Evolutionary conservation across 179 eudicot species (phyloP).

Genomic region (Beta corolliflora): DNA sequence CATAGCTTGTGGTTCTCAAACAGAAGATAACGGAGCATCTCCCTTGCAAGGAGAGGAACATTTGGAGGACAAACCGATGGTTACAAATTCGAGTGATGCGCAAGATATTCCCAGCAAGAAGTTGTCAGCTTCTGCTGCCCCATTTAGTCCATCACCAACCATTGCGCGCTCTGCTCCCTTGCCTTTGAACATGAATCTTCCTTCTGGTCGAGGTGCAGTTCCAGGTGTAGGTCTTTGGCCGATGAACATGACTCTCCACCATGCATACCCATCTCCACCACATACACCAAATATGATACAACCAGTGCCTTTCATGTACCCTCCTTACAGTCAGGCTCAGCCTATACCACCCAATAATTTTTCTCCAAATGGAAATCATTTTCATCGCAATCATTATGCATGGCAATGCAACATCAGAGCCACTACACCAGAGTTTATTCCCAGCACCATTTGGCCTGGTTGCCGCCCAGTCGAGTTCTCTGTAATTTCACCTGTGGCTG

Average conservation of each 20-base stretch:
- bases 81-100: conserved; percentile 44
- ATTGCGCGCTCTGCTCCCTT: conserved; percentile 50
- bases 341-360: conserved; percentile 60
- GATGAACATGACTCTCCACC: conserved; percentile 79
- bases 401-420: conserved; percentile 71
- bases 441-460: conserved; percentile 65
- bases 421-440: conserved; percentile 4
- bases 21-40: conserved; percentile 34
- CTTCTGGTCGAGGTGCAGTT: conserved; percentile 58
- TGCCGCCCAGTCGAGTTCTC: conserved; percentile 74
- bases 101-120: conserved; percentile 62
- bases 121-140: conserved; percentile 94
- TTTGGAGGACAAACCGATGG: conserved; percentile 49
- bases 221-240: conserved; percentile 78
- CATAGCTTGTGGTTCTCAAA: conserved; percentile 26
- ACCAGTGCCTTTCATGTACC: conserved; percentile 78
- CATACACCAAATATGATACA: conserved; percentile 78
- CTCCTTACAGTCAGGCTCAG: conserved; percentile 77
- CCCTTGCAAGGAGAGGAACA: conserved; percentile 36
- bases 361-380: conserved; percentile 53
- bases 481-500: conserved; percentile 60
- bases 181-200: conserved; percentile 59
- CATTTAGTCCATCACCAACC: conserved; percentile 73
- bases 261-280: conserved; percentile 85
- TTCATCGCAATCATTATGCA: conserved; percentile 70